Percentiles rank a stretch among this genome's conserved stretches.
These are phyloP conservation scores for Pterocarpus macrocarpus DNA, from an alignment of 306 rosid species.

Conservation along the genomic window DNA sequence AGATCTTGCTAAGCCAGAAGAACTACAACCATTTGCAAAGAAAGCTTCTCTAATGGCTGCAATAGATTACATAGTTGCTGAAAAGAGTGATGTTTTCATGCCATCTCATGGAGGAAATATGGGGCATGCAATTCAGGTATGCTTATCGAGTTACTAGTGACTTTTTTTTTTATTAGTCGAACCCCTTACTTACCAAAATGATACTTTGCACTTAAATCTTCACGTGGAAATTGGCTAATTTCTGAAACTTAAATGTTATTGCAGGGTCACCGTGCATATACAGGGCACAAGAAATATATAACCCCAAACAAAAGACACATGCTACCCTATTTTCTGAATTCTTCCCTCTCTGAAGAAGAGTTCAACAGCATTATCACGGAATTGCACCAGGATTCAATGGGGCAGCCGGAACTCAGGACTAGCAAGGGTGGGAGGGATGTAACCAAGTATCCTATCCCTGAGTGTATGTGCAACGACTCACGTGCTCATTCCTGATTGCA, in stretches of 20 bases:
- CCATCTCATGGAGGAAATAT: slow-evolving; percentile 99
- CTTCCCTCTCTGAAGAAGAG: slow-evolving; percentile 77
- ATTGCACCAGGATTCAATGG: slow-evolving; percentile 81
- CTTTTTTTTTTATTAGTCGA: no score
- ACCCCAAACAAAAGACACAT: slow-evolving; percentile 97
- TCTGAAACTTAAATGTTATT: slow-evolving; percentile 35
- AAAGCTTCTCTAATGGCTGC: slow-evolving; percentile 97
- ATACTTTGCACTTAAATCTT: neutral
- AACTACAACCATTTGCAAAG: slow-evolving; percentile 72
- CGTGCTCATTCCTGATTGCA: slow-evolving; percentile 38
- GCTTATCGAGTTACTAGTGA: neutral
- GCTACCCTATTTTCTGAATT: slow-evolving; percentile 76
- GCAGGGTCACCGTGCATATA: slow-evolving; percentile 91
- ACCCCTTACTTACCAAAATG: neutral
- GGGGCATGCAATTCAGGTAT: slow-evolving; percentile 98
- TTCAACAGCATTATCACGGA: slow-evolving; percentile 71
- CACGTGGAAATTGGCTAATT: slow-evolving; percentile 20
- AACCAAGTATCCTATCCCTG: slow-evolving; percentile 89
- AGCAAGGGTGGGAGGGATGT: slow-evolving; percentile 77
- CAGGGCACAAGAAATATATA: slow-evolving; percentile 91
- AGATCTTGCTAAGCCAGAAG: slow-evolving; percentile 81
- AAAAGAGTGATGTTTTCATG: slow-evolving; percentile 95
- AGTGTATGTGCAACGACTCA: slow-evolving; percentile 85
- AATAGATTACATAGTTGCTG: slow-evolving; percentile 85
- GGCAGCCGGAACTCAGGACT: slow-evolving; percentile 82